These are phyloP conservation scores for Solanum bukasovii DNA, from an alignment of 257 asterid species.

Conservation along the genomic window DNA sequence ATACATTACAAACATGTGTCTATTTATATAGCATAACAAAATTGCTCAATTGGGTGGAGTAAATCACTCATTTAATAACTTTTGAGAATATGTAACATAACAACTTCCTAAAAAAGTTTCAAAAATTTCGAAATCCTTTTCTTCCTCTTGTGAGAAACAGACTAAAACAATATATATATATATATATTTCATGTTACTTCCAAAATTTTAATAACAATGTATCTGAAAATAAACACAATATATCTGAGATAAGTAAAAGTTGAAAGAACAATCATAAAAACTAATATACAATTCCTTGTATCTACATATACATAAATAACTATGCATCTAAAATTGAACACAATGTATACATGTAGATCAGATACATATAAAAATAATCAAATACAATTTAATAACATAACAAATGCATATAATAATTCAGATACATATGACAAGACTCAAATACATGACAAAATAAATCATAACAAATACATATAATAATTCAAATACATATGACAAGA, in stretches of 20 bases:
- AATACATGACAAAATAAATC: too few relatives aligned
- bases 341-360: neutral
- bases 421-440: neutral
- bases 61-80: neutral
- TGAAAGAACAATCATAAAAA: too few relatives aligned
- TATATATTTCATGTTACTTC: neutral
- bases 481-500: neutral
- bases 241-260: too few relatives aligned
- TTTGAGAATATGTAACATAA: neutral
- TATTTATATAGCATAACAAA: neutral
- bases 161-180: too few relatives aligned
- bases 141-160: too few relatives aligned
- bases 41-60: neutral
- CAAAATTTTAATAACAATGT: too few relatives aligned
- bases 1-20: neutral
- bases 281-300: neutral
- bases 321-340: neutral
- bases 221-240: too few relatives aligned
- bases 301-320: neutral
- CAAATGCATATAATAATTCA: too few relatives aligned
- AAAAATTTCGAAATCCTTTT: too few relatives aligned
- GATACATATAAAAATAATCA: neutral
- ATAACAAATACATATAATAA: too few relatives aligned
- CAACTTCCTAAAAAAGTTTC: neutral
- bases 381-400: neutral